These are phyloP conservation scores for Geosmithia flava DNA, from an alignment of 2,329 filamentous ascomycete genomes.

Conservation along the genomic window DNA sequence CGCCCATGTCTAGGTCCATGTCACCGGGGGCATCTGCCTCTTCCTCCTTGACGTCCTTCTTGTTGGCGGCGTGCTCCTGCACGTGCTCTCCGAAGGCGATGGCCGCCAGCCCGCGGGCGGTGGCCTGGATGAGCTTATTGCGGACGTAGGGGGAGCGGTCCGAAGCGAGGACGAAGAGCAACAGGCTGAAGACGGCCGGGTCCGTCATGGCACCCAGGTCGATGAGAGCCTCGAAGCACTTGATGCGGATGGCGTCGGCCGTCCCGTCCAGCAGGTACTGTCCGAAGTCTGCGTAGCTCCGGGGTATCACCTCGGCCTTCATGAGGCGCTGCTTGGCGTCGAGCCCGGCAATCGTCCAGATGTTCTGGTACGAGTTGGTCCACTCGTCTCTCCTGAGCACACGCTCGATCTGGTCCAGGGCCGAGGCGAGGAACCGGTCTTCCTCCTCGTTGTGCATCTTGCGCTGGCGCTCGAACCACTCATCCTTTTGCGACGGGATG, in stretches of 20 bases:
- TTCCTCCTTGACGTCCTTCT: slow-evolving; percentile 18
- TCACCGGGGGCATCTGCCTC: not conserved
- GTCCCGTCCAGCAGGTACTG: slow-evolving; percentile 56
- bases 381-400: slow-evolving; percentile 58
- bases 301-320: slow-evolving; percentile 49
- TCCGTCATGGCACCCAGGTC: slow-evolving; percentile 50
- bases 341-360: slow-evolving; percentile 50
- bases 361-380: slow-evolving; percentile 55
- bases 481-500: slow-evolving; percentile 33
- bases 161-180: slow-evolving; percentile 46
- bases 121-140: slow-evolving; percentile 43
- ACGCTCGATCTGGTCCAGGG: slow-evolving; percentile 52
- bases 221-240: slow-evolving; percentile 51
- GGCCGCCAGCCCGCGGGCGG: slow-evolving; percentile 46
- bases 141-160: slow-evolving; percentile 54
- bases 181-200: slow-evolving; percentile 38
- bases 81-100: slow-evolving; percentile 51
- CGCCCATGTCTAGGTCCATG: slow-evolving; percentile 10
- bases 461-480: slow-evolving; percentile 30
- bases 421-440: slow-evolving; percentile 35
- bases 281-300: slow-evolving; percentile 41
- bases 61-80: slow-evolving; percentile 11
- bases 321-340: slow-evolving; percentile 50
- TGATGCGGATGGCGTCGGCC: slow-evolving; percentile 49
- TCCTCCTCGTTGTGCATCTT: slow-evolving; percentile 32